Evolutionary conservation across 2,329 filamentous ascomycete genomes (phyloP).

Genomic region (Camptophora hylomeconis): DNA sequence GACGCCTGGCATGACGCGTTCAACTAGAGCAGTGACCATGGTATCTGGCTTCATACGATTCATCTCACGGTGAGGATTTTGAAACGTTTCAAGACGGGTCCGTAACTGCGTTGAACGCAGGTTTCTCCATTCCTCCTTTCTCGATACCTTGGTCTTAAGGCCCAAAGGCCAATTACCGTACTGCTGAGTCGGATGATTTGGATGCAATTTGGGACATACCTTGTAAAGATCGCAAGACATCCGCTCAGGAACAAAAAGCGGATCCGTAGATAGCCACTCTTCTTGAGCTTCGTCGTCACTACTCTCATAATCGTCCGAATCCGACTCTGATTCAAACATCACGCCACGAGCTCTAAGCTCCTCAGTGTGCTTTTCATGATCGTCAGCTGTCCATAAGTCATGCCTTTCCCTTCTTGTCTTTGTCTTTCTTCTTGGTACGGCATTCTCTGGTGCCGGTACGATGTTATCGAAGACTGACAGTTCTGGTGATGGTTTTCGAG

Average conservation of each 20-base stretch:
- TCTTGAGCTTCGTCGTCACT: no score
- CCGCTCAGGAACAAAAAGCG: background rate
- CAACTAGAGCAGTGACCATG: constrained; percentile 5
- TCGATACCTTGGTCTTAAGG: no score
- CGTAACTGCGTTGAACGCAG: no score
- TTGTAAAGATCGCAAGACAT: constrained; percentile 1
- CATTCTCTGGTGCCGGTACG: background rate
- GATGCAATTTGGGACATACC: constrained; percentile 1
- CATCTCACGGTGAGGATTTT: constrained; percentile 12
- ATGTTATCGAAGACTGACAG: no score
- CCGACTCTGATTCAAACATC: constrained; percentile 10
- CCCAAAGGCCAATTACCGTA: no score
- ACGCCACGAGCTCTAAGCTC: constrained; percentile 8
- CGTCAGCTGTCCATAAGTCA: no score
- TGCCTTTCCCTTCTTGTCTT: no score
- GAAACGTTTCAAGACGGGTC: constrained; percentile 6
- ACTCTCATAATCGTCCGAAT: constrained; percentile 7
- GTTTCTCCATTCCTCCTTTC: no score
- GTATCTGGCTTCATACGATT: constrained; percentile 3
- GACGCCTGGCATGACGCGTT: no score
- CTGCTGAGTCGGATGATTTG: no score
- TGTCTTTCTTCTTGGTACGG: background rate
- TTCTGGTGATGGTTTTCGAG: no score
- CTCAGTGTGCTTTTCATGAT: constrained; percentile 5
- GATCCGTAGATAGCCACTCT: background rate